Evolutionary conservation across 2,329 filamentous ascomycete species (phyloP), one percentile per base, ranked within the genome.

Genomic region (Phialocephala sp.): DNA sequence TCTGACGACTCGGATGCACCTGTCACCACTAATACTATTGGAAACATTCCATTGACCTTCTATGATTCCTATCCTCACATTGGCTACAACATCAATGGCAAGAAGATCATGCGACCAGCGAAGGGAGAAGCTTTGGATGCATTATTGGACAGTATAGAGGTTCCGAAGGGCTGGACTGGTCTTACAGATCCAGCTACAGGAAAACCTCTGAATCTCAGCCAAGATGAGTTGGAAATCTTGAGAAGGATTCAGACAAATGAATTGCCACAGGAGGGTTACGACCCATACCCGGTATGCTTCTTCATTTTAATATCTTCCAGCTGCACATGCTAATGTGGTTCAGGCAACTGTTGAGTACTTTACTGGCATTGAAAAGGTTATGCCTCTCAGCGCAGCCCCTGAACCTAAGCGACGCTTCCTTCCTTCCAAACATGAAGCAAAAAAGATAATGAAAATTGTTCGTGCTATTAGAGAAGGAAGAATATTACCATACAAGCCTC

Each of bases 61-160:
- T 99, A 99, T 82, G 95, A 99, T 78, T 91, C 92, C 41, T 99
- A 97, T 77, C 95, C 95, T 59, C 95, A 99, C 77, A 97, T 99
- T 76, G 95, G 95, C 66, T 99, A 99, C 80, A 92, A 97, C 74
- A 98, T 99, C 81, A 97, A 99, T 78, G 95, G 95, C 78, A 97
- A 96, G 85, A 96, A 92, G 79, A 97, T 99, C 70, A 92, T 97
- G 89, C 91, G 95, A 60, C 95, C 95, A 8, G 95, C 96, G 4
- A 94, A 93, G 72, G 94, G 94, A 60, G 91, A 97, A 77, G 95
- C 95, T 41, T 82, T 99, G 37, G 95, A 99, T 82, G 93, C 93
- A 14, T 84, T 99, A 52, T 84, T 99, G 11, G 94, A 99, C 74
- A 97, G 92, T 79, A 99, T 99, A 74, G 95, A 99, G 76, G 84